Base-by-base conservation (phyloP, 305 asterid genomes). In the Nicotiana rustica region DNA sequence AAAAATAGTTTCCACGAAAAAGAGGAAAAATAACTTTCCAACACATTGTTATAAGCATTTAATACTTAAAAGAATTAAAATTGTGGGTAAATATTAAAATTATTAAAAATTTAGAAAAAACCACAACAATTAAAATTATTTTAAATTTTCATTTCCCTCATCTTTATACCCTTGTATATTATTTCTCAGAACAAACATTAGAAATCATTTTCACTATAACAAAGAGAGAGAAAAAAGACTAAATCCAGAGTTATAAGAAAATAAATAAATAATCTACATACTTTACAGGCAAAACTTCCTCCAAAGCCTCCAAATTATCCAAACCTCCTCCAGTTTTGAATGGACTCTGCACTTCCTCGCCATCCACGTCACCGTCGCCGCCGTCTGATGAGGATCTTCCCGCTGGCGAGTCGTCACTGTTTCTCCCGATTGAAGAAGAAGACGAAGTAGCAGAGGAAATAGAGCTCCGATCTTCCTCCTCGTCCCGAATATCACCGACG, bases 221-320 rank as follows among this genome's bases (percentile, higher is more conserved):
- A 19, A 21, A 18, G 33, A 25, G 7, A 17, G 7, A 4, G n/a
- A 25, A 25, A 10, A 44, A 31, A 31, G 21, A 7, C 13, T 19
- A 76, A 57, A 18, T 55, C 60, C 21, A 77, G 14, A 5, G n/a
- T 12, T 55, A 14, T 49, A 49, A 75, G 10, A 38, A 12, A 10
- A 15, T 5, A 59, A 60, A 78, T 12, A 18, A 78, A 35, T 10
- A 1, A 57, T 10, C 21, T 3, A 87, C 90, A 56, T 88, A 88
- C 90, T 88, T 88, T 2, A 84, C 71, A 25, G 89, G 90, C 83
- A 95, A 88, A 84, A 88, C 98, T 57, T 93, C 97, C 87, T 95
- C 98, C 60, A 95, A 89, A 66, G 91, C 90, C 33, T 89, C 93
- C 97, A 92, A 86, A 65, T 86, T 86, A 52, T 91, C 97, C 91